A percentile compares a stretch with the other conserved stretches of the same genome.
Evolutionary conservation across 2,329 filamentous ascomycete species (phyloP).

Genomic region (Venturia asperata): DNA sequence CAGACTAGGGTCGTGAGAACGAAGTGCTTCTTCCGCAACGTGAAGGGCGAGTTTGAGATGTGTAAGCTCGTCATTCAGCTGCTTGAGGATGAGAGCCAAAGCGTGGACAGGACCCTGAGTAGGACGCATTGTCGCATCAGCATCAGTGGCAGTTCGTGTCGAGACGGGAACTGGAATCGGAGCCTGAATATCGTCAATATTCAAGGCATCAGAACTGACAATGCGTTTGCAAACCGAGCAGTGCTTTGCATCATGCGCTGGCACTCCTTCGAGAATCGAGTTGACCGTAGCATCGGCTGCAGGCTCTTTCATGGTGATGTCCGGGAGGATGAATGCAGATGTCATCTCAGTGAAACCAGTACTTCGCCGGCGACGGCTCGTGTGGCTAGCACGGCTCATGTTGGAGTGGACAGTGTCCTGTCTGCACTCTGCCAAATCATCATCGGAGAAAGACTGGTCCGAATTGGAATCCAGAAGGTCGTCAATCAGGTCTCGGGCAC

Average conservation of each 20-base stretch:
- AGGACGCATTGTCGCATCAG: conserved; percentile 54
- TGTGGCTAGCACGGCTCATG: conserved; percentile 23
- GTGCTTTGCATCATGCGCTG: conserved; percentile 46
- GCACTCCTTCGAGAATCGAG: conserved; percentile 26
- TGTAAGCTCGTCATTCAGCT: conserved; percentile 68
- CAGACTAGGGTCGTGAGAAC: conserved; percentile 58
- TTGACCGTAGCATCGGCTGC: conserved; percentile 24
- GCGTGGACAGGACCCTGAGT: conserved; percentile 63
- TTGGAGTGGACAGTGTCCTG: conserved; percentile 18
- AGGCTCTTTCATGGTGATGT: conserved; percentile 47
- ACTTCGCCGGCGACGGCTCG: conserved; percentile 44
- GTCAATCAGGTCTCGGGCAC: conserved; percentile 21
- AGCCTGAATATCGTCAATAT: conserved; percentile 36
- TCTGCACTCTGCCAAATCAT: neutral
- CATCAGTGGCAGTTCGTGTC: conserved; percentile 35
- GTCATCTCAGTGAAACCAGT: conserved; percentile 46
- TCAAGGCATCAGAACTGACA: conserved; percentile 26
- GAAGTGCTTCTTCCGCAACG: conserved; percentile 55
- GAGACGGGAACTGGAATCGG: conserved; percentile 47
- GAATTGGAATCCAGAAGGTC: conserved; percentile 20
- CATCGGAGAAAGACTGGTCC: conserved; percentile 13
- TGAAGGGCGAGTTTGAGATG: conserved; percentile 68
- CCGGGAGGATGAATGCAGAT: conserved; percentile 57
- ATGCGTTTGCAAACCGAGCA: conserved; percentile 51
- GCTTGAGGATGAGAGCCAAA: conserved; percentile 76